These are phyloP conservation scores for Isochrysis galbana DNA, from an alignment of 78 protist species.

Conservation along the genomic window DNA sequence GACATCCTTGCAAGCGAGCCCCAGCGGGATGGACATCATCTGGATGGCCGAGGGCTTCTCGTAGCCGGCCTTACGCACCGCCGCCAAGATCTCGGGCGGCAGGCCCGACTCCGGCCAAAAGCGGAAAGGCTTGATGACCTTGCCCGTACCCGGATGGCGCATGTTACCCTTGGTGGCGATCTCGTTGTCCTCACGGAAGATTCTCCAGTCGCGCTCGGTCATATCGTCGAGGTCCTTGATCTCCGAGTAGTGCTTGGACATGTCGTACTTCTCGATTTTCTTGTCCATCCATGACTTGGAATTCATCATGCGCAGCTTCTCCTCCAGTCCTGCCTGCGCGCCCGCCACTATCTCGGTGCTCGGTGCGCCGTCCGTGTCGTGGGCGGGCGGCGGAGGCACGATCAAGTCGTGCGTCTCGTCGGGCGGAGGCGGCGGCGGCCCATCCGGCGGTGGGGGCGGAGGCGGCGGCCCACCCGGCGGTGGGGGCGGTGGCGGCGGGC, in stretches of 20 bases:
- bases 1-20: conserved; percentile 79
- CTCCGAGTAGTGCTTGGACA: conserved; percentile 4
- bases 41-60: conserved; percentile 92
- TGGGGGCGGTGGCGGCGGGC: too few relatives aligned
- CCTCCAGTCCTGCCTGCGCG: background rate
- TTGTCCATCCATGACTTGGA: background rate
- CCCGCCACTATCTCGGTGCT: background rate
- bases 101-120: background rate
- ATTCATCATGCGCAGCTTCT: conserved; percentile 15
- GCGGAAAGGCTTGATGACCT: background rate
- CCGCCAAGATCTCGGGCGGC: background rate
- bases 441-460: conserved; percentile 24
- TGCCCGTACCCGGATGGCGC: conserved; percentile 19
- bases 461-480: too few relatives aligned
- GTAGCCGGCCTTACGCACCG: background rate
- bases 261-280: background rate
- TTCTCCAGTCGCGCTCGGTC: conserved; percentile 40
- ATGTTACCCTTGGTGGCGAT: conserved; percentile 2
- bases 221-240: background rate
- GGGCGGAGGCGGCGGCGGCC: background rate
- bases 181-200: conserved; percentile 36
- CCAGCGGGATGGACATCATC: conserved; percentile 90
- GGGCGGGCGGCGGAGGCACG: background rate
- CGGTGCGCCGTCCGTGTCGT: background rate
- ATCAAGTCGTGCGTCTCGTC: background rate